Evolutionary conservation across 1,284 basidiomycete genomes (phyloP).

Genomic region (Pascua sp.): DNA sequence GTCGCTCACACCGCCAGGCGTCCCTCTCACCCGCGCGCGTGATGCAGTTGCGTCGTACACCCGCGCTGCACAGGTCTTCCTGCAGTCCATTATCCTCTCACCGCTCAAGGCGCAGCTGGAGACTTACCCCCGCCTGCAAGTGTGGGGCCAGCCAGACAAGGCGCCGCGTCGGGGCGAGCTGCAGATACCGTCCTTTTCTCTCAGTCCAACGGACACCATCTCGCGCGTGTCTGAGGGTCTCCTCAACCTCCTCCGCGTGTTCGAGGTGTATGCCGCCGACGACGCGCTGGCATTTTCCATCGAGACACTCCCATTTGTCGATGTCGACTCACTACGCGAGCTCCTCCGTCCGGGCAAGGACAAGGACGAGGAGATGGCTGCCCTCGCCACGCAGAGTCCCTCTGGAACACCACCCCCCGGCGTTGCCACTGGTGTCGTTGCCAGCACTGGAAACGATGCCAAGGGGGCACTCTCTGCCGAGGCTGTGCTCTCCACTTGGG

Average conservation of each 20-base stretch:
- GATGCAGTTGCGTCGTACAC: slow-evolving; percentile 66
- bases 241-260: slow-evolving; percentile 84
- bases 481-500: slow-evolving; percentile 79
- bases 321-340: slow-evolving; percentile 55
- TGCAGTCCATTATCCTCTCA: slow-evolving; percentile 77
- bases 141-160: slow-evolving; percentile 60
- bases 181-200: slow-evolving; percentile 85
- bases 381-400: slow-evolving; percentile 3
- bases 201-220: slow-evolving; percentile 83
- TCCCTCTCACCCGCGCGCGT: slow-evolving; percentile 60
- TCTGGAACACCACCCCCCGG: slow-evolving; percentile 4
- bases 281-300: slow-evolving; percentile 86
- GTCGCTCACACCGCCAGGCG: slow-evolving; percentile 19
- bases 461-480: slow-evolving; percentile 54
- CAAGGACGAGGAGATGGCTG: slow-evolving; percentile 9
- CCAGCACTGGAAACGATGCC: slow-evolving; percentile 50
- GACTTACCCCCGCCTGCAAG: slow-evolving; percentile 63
- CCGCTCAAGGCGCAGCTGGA: slow-evolving; percentile 75
- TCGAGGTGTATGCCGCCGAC: slow-evolving; percentile 91
- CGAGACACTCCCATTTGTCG: slow-evolving; percentile 70
- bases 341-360: slow-evolving; percentile 50
- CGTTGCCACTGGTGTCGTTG: slow-evolving; percentile 14
- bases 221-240: slow-evolving; percentile 87
- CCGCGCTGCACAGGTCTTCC: slow-evolving; percentile 65
- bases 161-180: slow-evolving; percentile 56